Evolutionary conservation across 305 asterid genomes (phyloP), one percentile per base, ranked within the genome.

Genomic region (Fraxinus greggii): DNA sequence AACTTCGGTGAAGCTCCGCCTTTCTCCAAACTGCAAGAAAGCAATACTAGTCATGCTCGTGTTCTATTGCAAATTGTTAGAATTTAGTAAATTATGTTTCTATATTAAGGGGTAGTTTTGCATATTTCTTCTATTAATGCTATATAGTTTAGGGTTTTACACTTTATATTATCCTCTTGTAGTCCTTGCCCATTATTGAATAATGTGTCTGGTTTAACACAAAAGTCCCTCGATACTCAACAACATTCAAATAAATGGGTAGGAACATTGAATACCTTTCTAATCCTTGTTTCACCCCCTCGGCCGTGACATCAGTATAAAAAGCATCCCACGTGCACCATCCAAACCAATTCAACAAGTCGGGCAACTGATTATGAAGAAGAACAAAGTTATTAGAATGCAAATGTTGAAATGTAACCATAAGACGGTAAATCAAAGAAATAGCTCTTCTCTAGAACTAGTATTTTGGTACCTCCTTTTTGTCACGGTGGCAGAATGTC

Each of bases 271-370:
- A 33, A 59, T 15, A 93, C 98, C 98, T 90, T 80, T 85, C 80
- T 75, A 95, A 40, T 67, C 98, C 98, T 83, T 88, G 90, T 80
- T 87, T 88, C 72, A 93, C 97, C 56, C 98, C 97, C 86, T 95
- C 93, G 7, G 97, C 89, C n/a, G 92, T 84, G 23, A 95, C 98
- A 76, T 92, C 91, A 33, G 98, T 93, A 74, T 94, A 93, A 83
- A 93, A 94, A 69, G 98, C 98, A 84, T 94, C 98, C 98, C 98
- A 93, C 0, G 98, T 93, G 89, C 98, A 95, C 98, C 97, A 95
- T 54, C 98, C 98, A 67, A 95, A 95, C 98, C 98, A 95, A 88
- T 95, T 88, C 88, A 95, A 85, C 83, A 95, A 87, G 80, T 93
- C 98, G 36, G 98, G 97, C 91, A 88, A 87, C 98, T 93, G 83